Evolutionary conservation across 2,329 filamentous ascomycete species (phyloP).

Genomic region (Juglanconis sp.): DNA sequence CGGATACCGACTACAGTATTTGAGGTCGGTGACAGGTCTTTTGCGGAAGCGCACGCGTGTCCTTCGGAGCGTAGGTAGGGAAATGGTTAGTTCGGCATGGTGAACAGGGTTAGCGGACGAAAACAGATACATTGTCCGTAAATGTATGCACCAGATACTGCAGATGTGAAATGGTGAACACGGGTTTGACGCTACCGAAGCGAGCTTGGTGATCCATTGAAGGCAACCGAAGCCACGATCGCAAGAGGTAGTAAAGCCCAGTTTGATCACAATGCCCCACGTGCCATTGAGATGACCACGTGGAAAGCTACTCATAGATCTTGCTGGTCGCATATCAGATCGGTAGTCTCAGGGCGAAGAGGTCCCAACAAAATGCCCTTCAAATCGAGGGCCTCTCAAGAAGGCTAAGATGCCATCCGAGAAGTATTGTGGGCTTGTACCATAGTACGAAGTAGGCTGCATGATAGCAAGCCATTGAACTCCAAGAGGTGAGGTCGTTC

Average conservation of each 20-base stretch:
- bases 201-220: neutral
- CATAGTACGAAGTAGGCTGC: neutral
- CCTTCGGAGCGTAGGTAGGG: neutral
- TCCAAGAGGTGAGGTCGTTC: neutral
- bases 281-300: too few species aligned
- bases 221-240: neutral
- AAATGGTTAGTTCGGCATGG: neutral
- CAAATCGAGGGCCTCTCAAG: too few species aligned
- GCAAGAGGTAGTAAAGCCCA: too few species aligned
- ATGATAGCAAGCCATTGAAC: neutral
- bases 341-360: neutral
- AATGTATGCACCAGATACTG: too few species aligned
- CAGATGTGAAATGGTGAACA: too few species aligned
- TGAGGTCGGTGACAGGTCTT: neutral
- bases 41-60: neutral
- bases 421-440: neutral
- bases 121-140: neutral
- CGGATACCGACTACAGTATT: too few species aligned
- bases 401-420: neutral
- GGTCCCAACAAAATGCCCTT: neutral
- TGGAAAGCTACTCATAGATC: neutral
- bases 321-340: neutral
- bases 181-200: too few species aligned
- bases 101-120: neutral
- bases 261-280: too few species aligned